Evolutionary conservation across 2,329 filamentous ascomycete genomes (phyloP), one percentile per base, ranked within the genome.

Genomic region (Beauveria brongniartii): DNA sequence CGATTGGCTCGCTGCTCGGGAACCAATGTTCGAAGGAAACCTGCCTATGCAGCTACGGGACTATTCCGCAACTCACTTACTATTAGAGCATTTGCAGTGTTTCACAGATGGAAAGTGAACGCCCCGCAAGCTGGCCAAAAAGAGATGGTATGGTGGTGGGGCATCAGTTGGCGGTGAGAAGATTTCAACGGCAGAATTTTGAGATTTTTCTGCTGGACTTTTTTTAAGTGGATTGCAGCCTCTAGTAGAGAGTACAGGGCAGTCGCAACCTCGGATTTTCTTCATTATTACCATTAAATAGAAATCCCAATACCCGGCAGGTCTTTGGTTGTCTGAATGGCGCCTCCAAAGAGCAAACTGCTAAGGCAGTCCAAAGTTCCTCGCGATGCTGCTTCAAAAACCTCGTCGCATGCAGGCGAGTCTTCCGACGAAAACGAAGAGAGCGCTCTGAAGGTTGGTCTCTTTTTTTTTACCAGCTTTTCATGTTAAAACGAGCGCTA

Each of bases 381-480:
- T 16, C 50, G 20, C 40, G 47, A 46, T 59, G 26, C 28, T 46
- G 24, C 40, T 53, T 8, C 57, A 22, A 46, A 53, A 22, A 18
- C 18, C 10, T 5, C 40, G 16, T 46, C 40, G 26, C 40, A 53
- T 26, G 40, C n/a, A 10, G 41, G 41, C 5, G 57, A 59, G 8
- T 53, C 48, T 34, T 59, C 57, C 22, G 40, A 67, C 12, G 63
- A 64, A 28, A 65, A 64, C 12, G 62, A 8, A 16, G 40, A 59
- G 9, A 14, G 48, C 14, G 26, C 48, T 47, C 16, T 59, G n/a
- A 59, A 59, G 57, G 57, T 59, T 20, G 40, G 7, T n/a, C 40
- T 30, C 4, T 22, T 37, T n/a, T 3, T 5, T 37, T 26, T 22
- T 22, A 8, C 22, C 30, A 30, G 22, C 6, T 43, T 30, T n/a